Evolutionary conservation across 2,329 filamentous ascomycete species (phyloP), one percentile per base, ranked within the genome.

Genomic region (Talaromyces sp.): DNA sequence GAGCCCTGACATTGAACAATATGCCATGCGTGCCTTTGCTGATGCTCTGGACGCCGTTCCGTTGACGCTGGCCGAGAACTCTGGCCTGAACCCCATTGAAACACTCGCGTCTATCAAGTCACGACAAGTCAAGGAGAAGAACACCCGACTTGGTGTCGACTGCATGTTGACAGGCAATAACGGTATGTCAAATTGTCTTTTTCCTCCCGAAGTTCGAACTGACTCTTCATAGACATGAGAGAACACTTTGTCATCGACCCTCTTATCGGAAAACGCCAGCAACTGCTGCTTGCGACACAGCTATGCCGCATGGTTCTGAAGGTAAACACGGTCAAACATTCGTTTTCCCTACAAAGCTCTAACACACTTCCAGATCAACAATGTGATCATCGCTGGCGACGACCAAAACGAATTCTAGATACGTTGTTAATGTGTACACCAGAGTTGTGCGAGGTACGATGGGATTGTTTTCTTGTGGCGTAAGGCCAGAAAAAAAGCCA

Each of bases 241-340:
- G 88, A 96, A 69, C 91, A 95, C 68, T 99, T 99, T 78, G 95
- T 97, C 68, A 98, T 99, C 74, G 95, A 99, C 75, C 96, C 95
- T 59, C 82, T 99, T 73, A 99, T 99, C 75, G 95, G 95, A 70
- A 99, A 99, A 86, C 90, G 91, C 79, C 93, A 97, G 81, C 95
- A 99, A 80, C 85, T 99, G 64, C 87, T 97, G 81, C 85, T 99
- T 67, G 95, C 95, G 34, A 99, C 96, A 58, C 95, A 99, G 82
- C 83, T 99, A 68, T 98, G 95, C 83, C 88, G 95, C 68, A 98
- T 99, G 94, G 93, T 97, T 68, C 84, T 97, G 69, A 97, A 96
- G 87, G 87, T 93, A 74, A 59, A n/a, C 18, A 18, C n/a, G 7
- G 18, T 14, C n/a, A 47, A 23, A 23, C 18, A 23, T 47, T 36